Evolutionary conservation across 495 filamentous ascomycete species (phyloP), one percentile per base, ranked within the genome.

Genomic region (Penicillium flavigenum): DNA sequence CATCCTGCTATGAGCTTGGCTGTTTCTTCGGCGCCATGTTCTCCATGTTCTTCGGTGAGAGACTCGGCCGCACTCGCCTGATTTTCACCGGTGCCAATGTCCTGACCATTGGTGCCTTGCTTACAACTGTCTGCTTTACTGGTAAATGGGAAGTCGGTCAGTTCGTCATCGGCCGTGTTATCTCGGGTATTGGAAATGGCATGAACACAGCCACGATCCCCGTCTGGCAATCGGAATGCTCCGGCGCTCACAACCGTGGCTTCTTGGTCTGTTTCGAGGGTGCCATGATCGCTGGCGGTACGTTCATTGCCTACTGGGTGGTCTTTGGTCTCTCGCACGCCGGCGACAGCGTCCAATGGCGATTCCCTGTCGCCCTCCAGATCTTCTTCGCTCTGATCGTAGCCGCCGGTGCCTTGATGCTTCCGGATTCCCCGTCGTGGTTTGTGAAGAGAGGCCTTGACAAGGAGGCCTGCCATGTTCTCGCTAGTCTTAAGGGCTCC

Each of bases 1-100:
- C 77, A 1, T 76, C 79, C 6, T 74, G 82, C 43, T 83, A 83
- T 63, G 76, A 81, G 29, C 70, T 83, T 54, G 82, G 81, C 22
- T 83, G 78, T 58, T 81, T 84, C 63, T 64, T 83, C 34, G 81
- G 82, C 24, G 79, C 81, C 12, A 59, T 83, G 6, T 67, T 67
- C n/a, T 73, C 77, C 11, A 70, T 79, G 47, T 71, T 67, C 26
- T 72, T 76, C 43, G 81, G 82, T 27, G 78, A 82, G 45, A 53
- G 58, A 4, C 65, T 83, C 7, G 81, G 81, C 2, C 69, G 81
- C 17, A 79, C 78, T 65, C 79, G 75, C 42, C 68, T 75, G 1
- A 76, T 84, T 47, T 48, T 78, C 20, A 51, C 73, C 32, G 79
- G 78, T 34, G 76, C 76, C 29, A 63, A 61, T 0, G 71, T 82